Evolutionary conservation across 1,284 basidiomycete genomes (phyloP), one percentile per base, ranked within the genome.

Genomic region (Marasmius sp.): DNA sequence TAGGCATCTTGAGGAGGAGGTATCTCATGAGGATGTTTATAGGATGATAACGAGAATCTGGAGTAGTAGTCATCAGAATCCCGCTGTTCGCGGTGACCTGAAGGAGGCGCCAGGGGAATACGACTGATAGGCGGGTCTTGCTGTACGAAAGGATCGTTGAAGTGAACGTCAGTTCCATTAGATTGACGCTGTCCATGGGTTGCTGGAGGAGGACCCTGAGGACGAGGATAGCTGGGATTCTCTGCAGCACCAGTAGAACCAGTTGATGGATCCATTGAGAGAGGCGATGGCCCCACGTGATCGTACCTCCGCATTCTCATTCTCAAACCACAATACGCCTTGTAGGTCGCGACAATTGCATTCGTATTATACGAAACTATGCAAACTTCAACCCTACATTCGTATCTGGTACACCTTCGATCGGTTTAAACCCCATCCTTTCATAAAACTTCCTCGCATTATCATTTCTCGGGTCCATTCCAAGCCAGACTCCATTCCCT

Each of bases 1-100:
- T 83, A 80, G 1, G 74, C 76, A 59, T 73, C 70, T 49, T 72
- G 70, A 3, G 86, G 87, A 8, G 83, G 77, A 18, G 72, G 74
- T 56, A 89, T 86, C 50, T 86, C 83, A 65, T 85, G 81, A 16
- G 86, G 85, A 65, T 88, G 85, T 56, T 78, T 74, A 71, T 85
- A 82, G 1, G 85, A 85, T 11, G 84, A 81, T 50, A 86, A 70
- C 0, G 82, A 77, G 64, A 49, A 20, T 69, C 68, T 55, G 62
- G 62, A 45, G 38, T 54, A 54, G 20, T 36, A 38, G 27, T 54
- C 34, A 8, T 54, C 34, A 3, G 27, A n/a, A 18, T 52, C 49
- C 6, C 61, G 43, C 36, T 27, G 27, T 27, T 27, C 27, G 27
- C 27, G 27, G 5, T 27, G 27, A 2, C 27, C 27, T 27, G 27